phyloP scores from a whole-genome alignment of 2,329 filamentous ascomycete genomes.

The Paecilomyces fulvus region DNA sequence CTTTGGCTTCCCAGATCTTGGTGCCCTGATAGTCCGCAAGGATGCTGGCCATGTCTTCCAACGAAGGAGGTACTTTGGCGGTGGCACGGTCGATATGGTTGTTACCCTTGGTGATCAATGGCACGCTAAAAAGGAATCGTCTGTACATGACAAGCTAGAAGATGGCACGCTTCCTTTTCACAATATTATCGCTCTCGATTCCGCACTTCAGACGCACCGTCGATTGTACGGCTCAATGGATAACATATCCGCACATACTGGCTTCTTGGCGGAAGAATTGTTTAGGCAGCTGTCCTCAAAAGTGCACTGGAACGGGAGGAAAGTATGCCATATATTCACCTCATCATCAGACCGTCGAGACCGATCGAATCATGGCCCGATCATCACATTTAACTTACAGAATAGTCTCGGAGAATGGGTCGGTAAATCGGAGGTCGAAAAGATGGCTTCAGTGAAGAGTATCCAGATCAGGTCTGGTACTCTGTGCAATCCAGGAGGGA shows the following conservation, averaged over 20 bases:
- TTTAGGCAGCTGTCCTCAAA: conserved; percentile 51
- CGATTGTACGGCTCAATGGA: conserved; percentile 64
- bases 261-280: conserved; percentile 53
- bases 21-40: conserved; percentile 73
- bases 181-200: conserved; percentile 72
- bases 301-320: conserved; percentile 58
- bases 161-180: conserved; percentile 90
- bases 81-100: conserved; percentile 89
- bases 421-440: conserved; percentile 78
- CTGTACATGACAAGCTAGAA: conserved; percentile 73
- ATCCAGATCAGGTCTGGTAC: conserved; percentile 84
- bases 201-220: conserved; percentile 61
- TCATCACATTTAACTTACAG: conserved; percentile 74
- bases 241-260: conserved; percentile 61
- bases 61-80: conserved; percentile 75
- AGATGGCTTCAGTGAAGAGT: conserved; percentile 65
- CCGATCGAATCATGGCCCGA: conserved; percentile 54
- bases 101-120: conserved; percentile 68
- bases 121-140: conserved; percentile 66
- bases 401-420: conserved; percentile 65
- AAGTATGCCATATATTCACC: conserved; percentile 61
- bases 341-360: conserved; percentile 35
- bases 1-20: conserved; percentile 92
- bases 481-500: conserved; percentile 83
- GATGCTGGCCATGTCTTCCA: conserved; percentile 56